phyloP scores from a whole-genome alignment of 169 alveolate species.

The Cryptosporidium baileyi region DNA sequence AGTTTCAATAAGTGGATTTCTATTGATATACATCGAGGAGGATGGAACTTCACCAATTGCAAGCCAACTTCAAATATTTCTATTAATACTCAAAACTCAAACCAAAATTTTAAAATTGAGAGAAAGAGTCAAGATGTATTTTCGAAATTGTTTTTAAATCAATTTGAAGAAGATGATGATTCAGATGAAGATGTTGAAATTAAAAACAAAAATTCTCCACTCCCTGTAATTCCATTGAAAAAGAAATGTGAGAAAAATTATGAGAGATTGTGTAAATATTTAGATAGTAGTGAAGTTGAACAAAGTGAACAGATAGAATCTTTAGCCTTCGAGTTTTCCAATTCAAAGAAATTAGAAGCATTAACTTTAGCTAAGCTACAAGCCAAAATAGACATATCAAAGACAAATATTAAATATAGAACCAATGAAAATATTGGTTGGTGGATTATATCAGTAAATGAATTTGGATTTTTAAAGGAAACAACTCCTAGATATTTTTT shows the following conservation, averaged over 20 bases:
- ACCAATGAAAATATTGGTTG: slow-evolving; percentile 51
- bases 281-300: slow-evolving; percentile 17
- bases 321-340: slow-evolving; percentile 51
- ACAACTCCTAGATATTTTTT: slow-evolving; percentile 37
- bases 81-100: neutral
- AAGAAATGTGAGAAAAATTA: neutral
- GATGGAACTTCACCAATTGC: slow-evolving; percentile 56
- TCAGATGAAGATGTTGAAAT: neutral
- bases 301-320: slow-evolving; percentile 46
- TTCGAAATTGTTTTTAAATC: slow-evolving; percentile 25
- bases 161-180: neutral
- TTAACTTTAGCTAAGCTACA: neutral
- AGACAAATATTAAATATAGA: slow-evolving; percentile 19
- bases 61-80: neutral
- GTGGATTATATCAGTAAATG: slow-evolving; percentile 53
- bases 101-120: neutral
- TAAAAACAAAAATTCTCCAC: neutral
- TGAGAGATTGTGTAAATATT: neutral
- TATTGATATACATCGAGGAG: slow-evolving; percentile 64
- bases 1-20: slow-evolving; percentile 57
- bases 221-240: slow-evolving; percentile 32
- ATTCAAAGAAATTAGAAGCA: slow-evolving; percentile 11
- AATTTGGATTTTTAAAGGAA: slow-evolving; percentile 34
- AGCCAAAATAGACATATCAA: slow-evolving; percentile 31
- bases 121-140: neutral